These are phyloP conservation scores for Peniophora sp. DNA, from an alignment of 1,284 basidiomycete species.

Conservation along the genomic window DNA sequence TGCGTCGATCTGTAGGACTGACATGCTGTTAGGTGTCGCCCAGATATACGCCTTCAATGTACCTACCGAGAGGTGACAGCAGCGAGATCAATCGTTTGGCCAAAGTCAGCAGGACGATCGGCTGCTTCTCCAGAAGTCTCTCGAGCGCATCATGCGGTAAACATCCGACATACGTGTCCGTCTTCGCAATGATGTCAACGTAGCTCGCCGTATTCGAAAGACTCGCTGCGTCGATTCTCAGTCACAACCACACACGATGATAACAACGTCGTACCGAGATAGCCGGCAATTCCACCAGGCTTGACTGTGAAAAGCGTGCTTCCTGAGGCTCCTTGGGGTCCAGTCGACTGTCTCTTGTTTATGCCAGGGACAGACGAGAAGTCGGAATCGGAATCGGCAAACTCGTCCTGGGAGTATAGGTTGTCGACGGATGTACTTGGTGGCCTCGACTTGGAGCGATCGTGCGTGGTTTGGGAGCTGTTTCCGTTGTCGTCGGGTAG, in stretches of 20 bases:
- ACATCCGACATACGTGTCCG: conserved; percentile 95
- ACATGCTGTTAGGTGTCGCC: not conserved
- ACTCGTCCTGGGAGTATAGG: conserved; percentile 6
- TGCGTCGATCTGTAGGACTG: conserved; percentile 94
- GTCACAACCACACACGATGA: not conserved
- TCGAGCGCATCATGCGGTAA: conserved; percentile 86
- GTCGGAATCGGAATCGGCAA: not conserved
- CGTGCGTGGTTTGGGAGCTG: conserved; percentile 9
- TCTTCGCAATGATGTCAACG: conserved; percentile 95
- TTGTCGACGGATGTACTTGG: conserved; percentile 6
- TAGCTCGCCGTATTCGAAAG: conserved; percentile 90
- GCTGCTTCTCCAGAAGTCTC: conserved; percentile 84
- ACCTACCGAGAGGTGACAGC: conserved; percentile 80
- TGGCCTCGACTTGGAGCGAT: conserved; percentile 9
- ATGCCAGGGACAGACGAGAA: conserved; percentile 1
- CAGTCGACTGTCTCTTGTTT: not conserved
- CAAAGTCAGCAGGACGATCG: conserved; percentile 93
- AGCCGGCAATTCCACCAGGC: conserved; percentile 97
- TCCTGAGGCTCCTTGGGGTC: not conserved
- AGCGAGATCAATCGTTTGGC: conserved; percentile 93
- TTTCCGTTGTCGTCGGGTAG: conserved; percentile 46
- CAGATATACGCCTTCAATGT: conserved; percentile 3
- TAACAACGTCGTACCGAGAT: conserved; percentile 59
- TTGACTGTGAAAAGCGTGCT: conserved; percentile 85
- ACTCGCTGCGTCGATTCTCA: conserved; percentile 51